Evolutionary conservation across 1,284 basidiomycete species (phyloP), one percentile per base, ranked within the genome.

Genomic region (Mixia osmundae): DNA sequence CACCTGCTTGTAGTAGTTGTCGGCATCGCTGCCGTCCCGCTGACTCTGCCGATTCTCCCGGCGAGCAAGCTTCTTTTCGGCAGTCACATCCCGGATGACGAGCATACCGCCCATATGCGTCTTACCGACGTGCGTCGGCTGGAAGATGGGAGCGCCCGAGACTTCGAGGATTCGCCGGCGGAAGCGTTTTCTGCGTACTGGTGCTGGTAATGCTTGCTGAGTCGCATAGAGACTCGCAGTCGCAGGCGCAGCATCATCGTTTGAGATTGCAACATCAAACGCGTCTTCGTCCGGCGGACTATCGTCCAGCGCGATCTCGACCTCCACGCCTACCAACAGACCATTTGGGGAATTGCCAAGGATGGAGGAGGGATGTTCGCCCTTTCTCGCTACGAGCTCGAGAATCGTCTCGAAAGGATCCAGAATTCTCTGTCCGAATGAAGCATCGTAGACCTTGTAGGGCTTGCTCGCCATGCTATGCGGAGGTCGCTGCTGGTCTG

Each of bases 41-140:
- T 26, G 25, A 9, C n/a, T n/a, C n/a, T n/a, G n/a, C n/a, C n/a
- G n/a, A n/a, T n/a, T n/a, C n/a, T n/a, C n/a, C n/a, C n/a, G n/a
- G n/a, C n/a, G n/a, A n/a, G 25, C 25, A 25, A 18, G 15, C 31
- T 18, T 7, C 37, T 28, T n/a, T 6, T 44, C 42, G 16, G 38
- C 40, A 10, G 45, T 47, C 4, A 47, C 33, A 30, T 48, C 47
- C 3, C 39, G 24, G 1, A 48, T 16, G 6, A 47, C 30, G 19
- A 48, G 35, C 2, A 48, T 30, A 3, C 47, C 47, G 6, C 47
- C 47, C 4, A 47, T 28, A 24, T 48, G 47, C 15, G 41, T 37
- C 22, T 34, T 39, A n/a, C 32, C 24, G 3, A 42, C 40, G 18
- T 42, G 29, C 14, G 18, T 18, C 3, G 25, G 37, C 5, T 36